Conservation (phyloP, 2,329 filamentous ascomycete species). For the Cercospora zeina region DNA sequence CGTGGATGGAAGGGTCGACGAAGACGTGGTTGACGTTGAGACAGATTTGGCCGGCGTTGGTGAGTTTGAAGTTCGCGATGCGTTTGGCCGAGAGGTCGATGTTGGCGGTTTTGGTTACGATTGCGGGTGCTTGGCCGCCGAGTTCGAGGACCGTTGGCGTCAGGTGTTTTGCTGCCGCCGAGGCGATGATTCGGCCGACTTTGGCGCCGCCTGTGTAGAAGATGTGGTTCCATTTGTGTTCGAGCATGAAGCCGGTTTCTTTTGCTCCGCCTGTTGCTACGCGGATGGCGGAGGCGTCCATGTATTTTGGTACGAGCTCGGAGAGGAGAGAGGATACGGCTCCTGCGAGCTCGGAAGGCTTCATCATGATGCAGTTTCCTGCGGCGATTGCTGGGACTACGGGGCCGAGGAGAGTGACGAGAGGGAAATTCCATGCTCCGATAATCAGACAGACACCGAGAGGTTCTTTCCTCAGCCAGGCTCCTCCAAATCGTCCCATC, state of each 20-base stretch:
- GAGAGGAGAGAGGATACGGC: conserved; percentile 72
- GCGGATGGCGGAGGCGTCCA: conserved; percentile 74
- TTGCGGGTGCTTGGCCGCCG: conserved; percentile 76
- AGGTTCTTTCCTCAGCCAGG: conserved; percentile 79
- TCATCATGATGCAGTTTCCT: conserved; percentile 81
- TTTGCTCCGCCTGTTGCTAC: conserved; percentile 75
- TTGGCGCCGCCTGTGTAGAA: conserved; percentile 76
- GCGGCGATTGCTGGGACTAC: conserved; percentile 83
- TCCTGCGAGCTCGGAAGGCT: conserved; percentile 80
- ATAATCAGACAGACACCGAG: conserved; percentile 79
- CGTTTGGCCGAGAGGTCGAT: conserved; percentile 74
- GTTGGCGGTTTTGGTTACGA: conserved; percentile 78
- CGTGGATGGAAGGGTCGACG: conserved; percentile 70
- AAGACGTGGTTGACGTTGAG: conserved; percentile 87
- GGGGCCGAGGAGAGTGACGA: conserved; percentile 74
- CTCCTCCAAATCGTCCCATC: conserved; percentile 65
- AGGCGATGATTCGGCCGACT: conserved; percentile 69
- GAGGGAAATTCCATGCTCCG: conserved; percentile 83
- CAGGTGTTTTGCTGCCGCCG: conserved; percentile 67
- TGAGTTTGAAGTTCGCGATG: conserved; percentile 78
- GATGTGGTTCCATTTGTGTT: conserved; percentile 88
- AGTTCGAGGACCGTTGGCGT: conserved; percentile 81
- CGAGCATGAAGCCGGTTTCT: conserved; percentile 74
- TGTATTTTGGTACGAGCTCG: conserved; percentile 69
- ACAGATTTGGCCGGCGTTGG: conserved; percentile 85